Base-by-base conservation (phyloP, 2,329 filamentous ascomycete species). In the Alternaria gaisen region DNA sequence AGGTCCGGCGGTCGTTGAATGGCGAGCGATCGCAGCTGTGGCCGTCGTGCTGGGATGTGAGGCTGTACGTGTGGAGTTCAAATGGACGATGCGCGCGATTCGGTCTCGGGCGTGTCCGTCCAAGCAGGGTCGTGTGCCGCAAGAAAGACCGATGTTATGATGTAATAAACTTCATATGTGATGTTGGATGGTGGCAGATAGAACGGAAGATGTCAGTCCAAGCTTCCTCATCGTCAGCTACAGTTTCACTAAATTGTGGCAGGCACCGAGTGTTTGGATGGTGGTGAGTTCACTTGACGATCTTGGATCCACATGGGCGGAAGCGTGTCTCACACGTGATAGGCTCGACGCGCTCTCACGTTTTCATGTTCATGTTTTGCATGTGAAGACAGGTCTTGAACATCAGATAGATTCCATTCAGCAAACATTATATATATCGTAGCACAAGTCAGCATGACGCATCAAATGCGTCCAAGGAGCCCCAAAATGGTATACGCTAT, bases 401-500 rank as follows among this genome's bases (percentile, higher is more conserved):
- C 53, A 36, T 57, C 34, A 42, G 55, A 59, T 50, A 50, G 50
- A 34, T 47, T 56, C 38, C 12, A 54, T 63, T 55, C 63, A 64
- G 56, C 64, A 72, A 74, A 76, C 69, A 77, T 78, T 77, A 78
- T 71, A 61, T 73, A 63, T 73, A 71, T 72, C 68, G 68, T 70
- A 60, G 58, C 69, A 65, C 64, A 65, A 67, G 65, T 63, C 68
- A 69, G 69, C 70, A 73, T 70, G 67, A 66, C 66, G 63, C 64
- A 64, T 65, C 30, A 52, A 56, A 63, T 58, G 65, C 69, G 72
- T 68, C 68, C 70, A 69, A 67, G 67, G 71, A 68, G 56, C 65
- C 64, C 69, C 65, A 71, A 70, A 64, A 69, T 77, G 75, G 75
- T 77, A 78, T 78, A 73, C 73, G 75, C 76, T 77, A 77, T 78